Percentiles rank a stretch among this genome's conserved stretches.
Evolutionary conservation across 208 protist species (phyloP).

Genomic region (Trichomonas tenax): DNA sequence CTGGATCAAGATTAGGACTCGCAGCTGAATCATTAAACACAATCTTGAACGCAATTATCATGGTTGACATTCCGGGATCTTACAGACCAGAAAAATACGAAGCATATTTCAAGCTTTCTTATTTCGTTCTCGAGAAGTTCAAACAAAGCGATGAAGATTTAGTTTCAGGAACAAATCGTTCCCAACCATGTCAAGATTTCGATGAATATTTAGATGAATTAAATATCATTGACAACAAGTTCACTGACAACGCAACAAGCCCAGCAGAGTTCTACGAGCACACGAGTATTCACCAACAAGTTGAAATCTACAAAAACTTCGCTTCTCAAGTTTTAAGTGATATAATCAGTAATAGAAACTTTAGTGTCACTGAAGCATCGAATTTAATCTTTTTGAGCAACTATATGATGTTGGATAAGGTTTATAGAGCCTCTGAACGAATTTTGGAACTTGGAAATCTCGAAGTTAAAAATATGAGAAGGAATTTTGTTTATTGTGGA

Average conservation of each 20-base stretch:
- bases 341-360: neutral
- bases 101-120: neutral
- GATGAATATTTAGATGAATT: neutral
- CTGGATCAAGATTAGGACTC: neutral
- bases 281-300: neutral
- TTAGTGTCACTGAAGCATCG: neutral
- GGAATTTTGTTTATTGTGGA: neutral
- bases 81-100: neutral
- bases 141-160: neutral
- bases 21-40: neutral
- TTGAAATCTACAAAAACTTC: neutral
- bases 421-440: neutral
- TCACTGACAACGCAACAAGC: neutral
- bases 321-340: neutral
- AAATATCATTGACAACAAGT: neutral
- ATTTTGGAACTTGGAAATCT: neutral
- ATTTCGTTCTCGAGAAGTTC: neutral
- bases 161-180: neutral
- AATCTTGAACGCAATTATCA: neutral
- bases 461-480: neutral
- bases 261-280: neutral
- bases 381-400: neutral
- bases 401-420: neutral
- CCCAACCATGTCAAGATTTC: neutral
- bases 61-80: neutral